Evolutionary conservation across 345 rosid genomes (phyloP), one percentile per base, ranked within the genome.

Genomic region (Populus alba): DNA sequence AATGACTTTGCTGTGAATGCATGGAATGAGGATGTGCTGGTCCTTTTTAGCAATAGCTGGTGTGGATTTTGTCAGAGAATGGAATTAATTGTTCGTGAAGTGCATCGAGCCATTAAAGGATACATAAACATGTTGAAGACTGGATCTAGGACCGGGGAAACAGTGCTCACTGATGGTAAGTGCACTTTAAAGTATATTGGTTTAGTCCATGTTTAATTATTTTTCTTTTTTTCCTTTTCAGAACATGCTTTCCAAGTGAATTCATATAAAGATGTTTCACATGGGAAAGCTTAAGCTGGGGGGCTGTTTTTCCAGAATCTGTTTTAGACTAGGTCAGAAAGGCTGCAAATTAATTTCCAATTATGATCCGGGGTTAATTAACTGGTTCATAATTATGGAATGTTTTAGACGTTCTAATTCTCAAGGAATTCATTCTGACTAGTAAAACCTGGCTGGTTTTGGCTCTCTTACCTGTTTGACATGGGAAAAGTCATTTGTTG

Each of bases 31-130:
- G 98, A 95, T 89, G 92, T 93, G 80, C 80, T 95, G 79, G 98
- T 95, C 75, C 94, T 93, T 66, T 95, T 95, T 82, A 91, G 92
- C 86, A 90, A 83, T 78, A 85, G 79, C 12, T 93, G 97, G 98
- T 93, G 98, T 84, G 99, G 95, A 31, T 93, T 95, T 86, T 95
- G 99, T 82, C 97, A 90, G 87, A 89, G 97, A 89, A 93, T 91
- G 97, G 98, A 90, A 79, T 88, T 92, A 79, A 91, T 88, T 83
- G 90, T 93, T 77, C 90, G 95, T 79, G 99, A 93, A 86, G 94
- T 90, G 35, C 85, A 87, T 84, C 87, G 90, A 72, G 89, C 96
- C 53, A 74, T 92, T 70, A 89, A 83, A 73, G 92, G 90, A 70
- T 85, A 86, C 77, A 78, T 82, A 81, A 82, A 69, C 57, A 67